phyloP scores from a whole-genome alignment of 164 flowering plant species.

The Umbilicus rupestris region DNA sequence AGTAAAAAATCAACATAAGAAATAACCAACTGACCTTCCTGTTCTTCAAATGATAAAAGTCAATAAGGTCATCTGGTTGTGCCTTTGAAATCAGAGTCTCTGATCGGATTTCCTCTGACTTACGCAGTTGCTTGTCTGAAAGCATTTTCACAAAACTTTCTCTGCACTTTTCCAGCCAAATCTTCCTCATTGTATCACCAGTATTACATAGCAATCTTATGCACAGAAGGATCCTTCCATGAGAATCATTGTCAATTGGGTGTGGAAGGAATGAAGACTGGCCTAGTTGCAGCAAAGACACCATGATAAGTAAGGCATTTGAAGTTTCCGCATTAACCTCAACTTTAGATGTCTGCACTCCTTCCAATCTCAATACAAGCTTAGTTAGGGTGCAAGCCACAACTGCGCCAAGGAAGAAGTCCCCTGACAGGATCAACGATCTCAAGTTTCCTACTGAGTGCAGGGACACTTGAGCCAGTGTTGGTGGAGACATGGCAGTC shows the following conservation, averaged over 20 bases:
- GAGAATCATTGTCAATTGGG: constrained; percentile 87
- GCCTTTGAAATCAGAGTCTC: constrained; percentile 78
- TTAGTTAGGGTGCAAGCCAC: constrained; percentile 80
- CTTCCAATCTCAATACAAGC: constrained; percentile 78
- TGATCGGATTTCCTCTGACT: constrained; percentile 80
- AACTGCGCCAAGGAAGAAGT: constrained; percentile 92
- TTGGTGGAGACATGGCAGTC: constrained; percentile 65
- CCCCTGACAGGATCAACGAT: constrained; percentile 79
- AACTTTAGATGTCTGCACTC: constrained; percentile 71
- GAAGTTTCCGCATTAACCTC: constrained; percentile 68
- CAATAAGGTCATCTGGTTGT: constrained; percentile 96
- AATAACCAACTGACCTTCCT: constrained; percentile 49
- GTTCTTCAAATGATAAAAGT: constrained; percentile 91
- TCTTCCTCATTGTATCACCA: constrained; percentile 63
- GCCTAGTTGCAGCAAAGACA: constrained; percentile 84
- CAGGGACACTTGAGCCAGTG: constrained; percentile 59
- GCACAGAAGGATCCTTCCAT: constrained; percentile 74
- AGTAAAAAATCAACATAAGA: background rate
- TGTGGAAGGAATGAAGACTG: constrained; percentile 72
- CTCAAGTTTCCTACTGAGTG: constrained; percentile 65
- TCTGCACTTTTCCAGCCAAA: constrained; percentile 85
- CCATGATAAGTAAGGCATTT: constrained; percentile 63
- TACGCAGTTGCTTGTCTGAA: constrained; percentile 76
- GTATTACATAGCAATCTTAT: constrained; percentile 71
- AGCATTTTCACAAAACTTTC: constrained; percentile 91